Evolutionary conservation across 805 yeast genomes (phyloP), one percentile per base, ranked within the genome.

Genomic region (Saccharomycopsis malanga): DNA sequence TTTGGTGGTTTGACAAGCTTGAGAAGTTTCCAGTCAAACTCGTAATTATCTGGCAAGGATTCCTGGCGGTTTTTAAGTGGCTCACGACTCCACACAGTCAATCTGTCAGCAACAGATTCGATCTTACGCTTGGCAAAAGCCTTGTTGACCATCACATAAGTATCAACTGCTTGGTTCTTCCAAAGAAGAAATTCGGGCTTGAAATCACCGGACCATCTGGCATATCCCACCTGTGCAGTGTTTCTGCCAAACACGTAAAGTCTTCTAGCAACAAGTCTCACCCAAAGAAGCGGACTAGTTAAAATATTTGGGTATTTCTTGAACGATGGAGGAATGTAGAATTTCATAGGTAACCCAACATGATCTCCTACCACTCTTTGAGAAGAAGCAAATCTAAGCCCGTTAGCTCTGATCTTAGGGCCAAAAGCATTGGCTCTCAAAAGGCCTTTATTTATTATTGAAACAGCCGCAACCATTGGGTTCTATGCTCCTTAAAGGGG

Each of bases 91-190:
- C 81, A 81, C n/a, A 78, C 67, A 2, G 83, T 72, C 20, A 79
- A 67, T 14, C 63, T 58, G 36, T 69, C 66, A 48, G 68, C 69
- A 10, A 78, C 66, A 12, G 70, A 56, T 29, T 63, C 66, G 39
- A 87, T 58, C 53, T 80, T 70, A 27, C 69, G 70, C 17, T 69
- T 60, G 2, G 95, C 91, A 69, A 89, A 89, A 2, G 87, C 80
- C 58, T 80, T 79, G 65, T 89, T 87, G n/a, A 86, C 82, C 48
- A 76, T 76, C 24, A 83, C 83, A 62, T 79, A 88, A 43, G 70
- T 70, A 56, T 87, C 87, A 56, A 89, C 79, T 5, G 95, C 95
- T 25, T 73, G 73, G 63, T 87, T 91, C 62, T 85, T 86, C 96
- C 96, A 89, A 50, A 79, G 74, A 18, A 78, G 61, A 54, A 82